Evolutionary conservation across 129 eudicot genomes (phyloP), one percentile per base, ranked within the genome.

Genomic region (Centrapalus pauciflorus): DNA sequence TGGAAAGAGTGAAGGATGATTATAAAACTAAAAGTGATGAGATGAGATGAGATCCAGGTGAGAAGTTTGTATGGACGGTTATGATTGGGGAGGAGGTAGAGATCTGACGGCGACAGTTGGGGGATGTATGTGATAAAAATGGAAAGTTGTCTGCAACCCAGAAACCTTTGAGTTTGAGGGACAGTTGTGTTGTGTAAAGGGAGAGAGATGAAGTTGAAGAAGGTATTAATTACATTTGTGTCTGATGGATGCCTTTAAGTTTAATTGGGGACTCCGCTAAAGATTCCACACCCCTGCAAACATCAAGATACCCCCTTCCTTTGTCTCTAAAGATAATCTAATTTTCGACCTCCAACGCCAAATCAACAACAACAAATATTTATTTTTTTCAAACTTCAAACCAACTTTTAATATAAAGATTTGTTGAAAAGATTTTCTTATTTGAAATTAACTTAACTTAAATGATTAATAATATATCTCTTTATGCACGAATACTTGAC

Each of bases 31-130:
- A 61, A 58, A 17, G 28, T 34, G 76, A 61, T 67, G 43, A 71
- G 79, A 46, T 29, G 73, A 34, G 73, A 65, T 13, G 66, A 61
- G 80, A 76, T 76, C 80, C 70, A 28, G 16, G 33, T 25, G 14
- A 17, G 54, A 9, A 55, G 21, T n/a, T n/a, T n/a, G n/a, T n/a
- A n/a, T 66, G 52, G 60, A 78, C 75, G 82, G 78, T 12, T 14
- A 20, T 51, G 82, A 78, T 23, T 3, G 20, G 24, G 48, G 24
- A 38, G 19, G 65, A 20, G 48, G 45, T 60, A 32, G 67, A 26
- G 54, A 64, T 64, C 37, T 38, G 37, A 64, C 40, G 69, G 69
- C 55, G 69, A 64, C 69, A 64, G 69, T 63, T 63, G 37, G 55
- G 26, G 69, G 69, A 25, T 64, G 40, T 63, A 25, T 23, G 69